These are phyloP conservation scores for Astragalus glycyphyllos DNA, from an alignment of 306 rosid genomes.

Conservation along the genomic window DNA sequence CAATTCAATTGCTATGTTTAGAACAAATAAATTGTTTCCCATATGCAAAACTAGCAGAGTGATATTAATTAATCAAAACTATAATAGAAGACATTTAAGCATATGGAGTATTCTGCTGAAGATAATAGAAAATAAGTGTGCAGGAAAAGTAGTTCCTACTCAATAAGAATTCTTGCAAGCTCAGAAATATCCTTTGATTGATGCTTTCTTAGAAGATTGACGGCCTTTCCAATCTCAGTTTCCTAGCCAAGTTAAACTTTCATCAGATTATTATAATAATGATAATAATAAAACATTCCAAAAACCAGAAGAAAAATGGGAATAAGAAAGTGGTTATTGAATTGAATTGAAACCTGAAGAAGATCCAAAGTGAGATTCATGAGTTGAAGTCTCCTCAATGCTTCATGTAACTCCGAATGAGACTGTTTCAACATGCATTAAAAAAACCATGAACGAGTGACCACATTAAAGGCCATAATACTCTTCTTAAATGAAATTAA, in stretches of 20 bases:
- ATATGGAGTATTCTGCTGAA: too few species aligned
- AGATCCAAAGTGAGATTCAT: slow-evolving; percentile 66
- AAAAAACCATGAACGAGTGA: slow-evolving; percentile 41
- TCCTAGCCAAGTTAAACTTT: slow-evolving; percentile 56
- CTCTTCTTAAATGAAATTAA: slow-evolving; percentile 6
- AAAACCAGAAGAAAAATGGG: slow-evolving; percentile 1
- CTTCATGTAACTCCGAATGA: slow-evolving; percentile 67
- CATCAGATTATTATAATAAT: slow-evolving; percentile 16
- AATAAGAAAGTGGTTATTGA: slow-evolving; percentile 37
- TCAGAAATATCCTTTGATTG: slow-evolving; percentile 58
- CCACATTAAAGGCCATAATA: background rate
- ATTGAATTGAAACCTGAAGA: slow-evolving; percentile 61
- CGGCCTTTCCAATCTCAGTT: slow-evolving; percentile 90
- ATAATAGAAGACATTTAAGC: too few species aligned
- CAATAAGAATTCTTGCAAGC: slow-evolving; percentile 65
- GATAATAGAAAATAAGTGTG: background rate
- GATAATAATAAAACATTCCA: slow-evolving; percentile 13
- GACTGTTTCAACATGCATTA: slow-evolving; percentile 59
- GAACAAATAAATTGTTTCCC: background rate
- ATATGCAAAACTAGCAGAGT: background rate
- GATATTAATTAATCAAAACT: too few species aligned
- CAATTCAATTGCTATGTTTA: slow-evolving; percentile 27
- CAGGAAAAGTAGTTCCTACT: slow-evolving; percentile 50
- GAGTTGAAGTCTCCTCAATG: slow-evolving; percentile 81
- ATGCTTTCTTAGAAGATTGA: slow-evolving; percentile 68